These are phyloP conservation scores for Phytopythium kandeliae DNA, from an alignment of 352 stramenopile genomes.

Conservation along the genomic window DNA sequence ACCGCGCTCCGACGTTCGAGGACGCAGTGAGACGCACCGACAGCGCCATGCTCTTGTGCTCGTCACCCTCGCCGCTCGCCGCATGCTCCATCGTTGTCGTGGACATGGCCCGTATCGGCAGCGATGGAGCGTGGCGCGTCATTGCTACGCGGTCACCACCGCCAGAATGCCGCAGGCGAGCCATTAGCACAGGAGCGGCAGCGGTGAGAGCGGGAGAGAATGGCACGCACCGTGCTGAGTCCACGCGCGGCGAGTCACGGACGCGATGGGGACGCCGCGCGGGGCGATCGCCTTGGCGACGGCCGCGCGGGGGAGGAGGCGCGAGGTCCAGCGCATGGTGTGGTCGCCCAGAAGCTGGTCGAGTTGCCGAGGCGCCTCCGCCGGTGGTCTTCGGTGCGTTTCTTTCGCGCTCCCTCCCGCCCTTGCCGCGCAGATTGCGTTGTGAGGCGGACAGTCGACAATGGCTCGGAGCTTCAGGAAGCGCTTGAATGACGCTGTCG, in stretches of 20 bases:
- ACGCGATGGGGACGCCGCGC: background rate
- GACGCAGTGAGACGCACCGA: background rate
- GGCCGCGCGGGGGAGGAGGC: constrained; percentile 15
- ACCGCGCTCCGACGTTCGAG: too few relatives aligned
- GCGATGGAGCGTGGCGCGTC: background rate
- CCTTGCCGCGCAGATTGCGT: background rate
- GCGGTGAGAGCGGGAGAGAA: background rate
- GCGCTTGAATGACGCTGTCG: background rate
- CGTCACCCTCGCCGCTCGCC: background rate
- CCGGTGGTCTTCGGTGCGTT: background rate
- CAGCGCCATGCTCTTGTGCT: constrained; percentile 6
- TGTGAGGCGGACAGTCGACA: background rate
- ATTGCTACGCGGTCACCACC: background rate
- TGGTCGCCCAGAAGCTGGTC: background rate
- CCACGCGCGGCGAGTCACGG: constrained; percentile 9
- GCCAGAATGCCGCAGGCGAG: constrained; percentile 3
- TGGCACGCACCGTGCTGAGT: constrained; percentile 16
- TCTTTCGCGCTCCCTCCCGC: background rate
- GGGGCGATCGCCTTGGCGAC: constrained; percentile 3
- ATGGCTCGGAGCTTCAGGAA: background rate
- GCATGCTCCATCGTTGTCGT: background rate
- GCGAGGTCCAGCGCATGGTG: constrained; percentile 16
- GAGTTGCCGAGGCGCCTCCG: too few relatives aligned
- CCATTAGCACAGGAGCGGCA: background rate
- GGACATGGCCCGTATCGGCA: constrained; percentile 4